Percentiles rank a stretch among this genome's conserved stretches.
phyloP scores from a whole-genome alignment of 805 yeast genomes.

The Zygosaccharomyces bisporus region DNA sequence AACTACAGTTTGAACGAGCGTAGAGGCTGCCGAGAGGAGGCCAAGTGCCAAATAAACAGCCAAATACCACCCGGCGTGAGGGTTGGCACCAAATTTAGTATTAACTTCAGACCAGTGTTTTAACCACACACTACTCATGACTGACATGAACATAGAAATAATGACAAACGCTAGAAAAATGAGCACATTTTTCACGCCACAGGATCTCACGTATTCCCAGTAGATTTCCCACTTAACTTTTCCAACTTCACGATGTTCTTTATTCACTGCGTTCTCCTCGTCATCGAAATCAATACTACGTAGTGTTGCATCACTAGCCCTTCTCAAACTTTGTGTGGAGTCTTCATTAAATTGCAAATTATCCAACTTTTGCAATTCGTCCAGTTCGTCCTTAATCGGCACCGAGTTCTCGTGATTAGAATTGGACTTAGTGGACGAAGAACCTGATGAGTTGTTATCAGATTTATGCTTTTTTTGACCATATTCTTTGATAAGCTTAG shows the following conservation, averaged over 20 bases:
- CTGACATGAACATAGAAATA: slow-evolving; percentile 57
- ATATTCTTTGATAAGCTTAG: slow-evolving; percentile 55
- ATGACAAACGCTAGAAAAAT: slow-evolving; percentile 54
- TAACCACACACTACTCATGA: slow-evolving; percentile 82
- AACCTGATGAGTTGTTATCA: slow-evolving; percentile 12
- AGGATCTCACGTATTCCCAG: slow-evolving; percentile 78
- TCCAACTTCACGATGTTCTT: slow-evolving; percentile 89
- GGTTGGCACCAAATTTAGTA: slow-evolving; percentile 63
- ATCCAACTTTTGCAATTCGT: slow-evolving; percentile 33
- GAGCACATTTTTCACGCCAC: slow-evolving; percentile 64
- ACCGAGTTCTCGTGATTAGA: slow-evolving; percentile 25
- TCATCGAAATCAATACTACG: slow-evolving; percentile 36
- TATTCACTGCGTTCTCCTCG: slow-evolving; percentile 38
- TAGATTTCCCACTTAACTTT: slow-evolving; percentile 88
- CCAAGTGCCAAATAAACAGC: slow-evolving; percentile 77
- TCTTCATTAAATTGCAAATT: slow-evolving; percentile 26
- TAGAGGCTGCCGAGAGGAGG: slow-evolving; percentile 54
- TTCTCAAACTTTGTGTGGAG: slow-evolving; percentile 46
- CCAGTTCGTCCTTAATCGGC: slow-evolving; percentile 29
- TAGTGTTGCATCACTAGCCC: slow-evolving; percentile 53
- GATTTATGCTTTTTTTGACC: slow-evolving; percentile 45
- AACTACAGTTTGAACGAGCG: slow-evolving; percentile 61
- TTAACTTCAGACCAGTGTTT: slow-evolving; percentile 97
- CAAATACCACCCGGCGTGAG: slow-evolving; percentile 65
- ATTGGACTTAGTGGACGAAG: slow-evolving; percentile 13